Evolutionary conservation across 2,329 filamentous ascomycete species (phyloP).

Genomic region (Nemania serpens): DNA sequence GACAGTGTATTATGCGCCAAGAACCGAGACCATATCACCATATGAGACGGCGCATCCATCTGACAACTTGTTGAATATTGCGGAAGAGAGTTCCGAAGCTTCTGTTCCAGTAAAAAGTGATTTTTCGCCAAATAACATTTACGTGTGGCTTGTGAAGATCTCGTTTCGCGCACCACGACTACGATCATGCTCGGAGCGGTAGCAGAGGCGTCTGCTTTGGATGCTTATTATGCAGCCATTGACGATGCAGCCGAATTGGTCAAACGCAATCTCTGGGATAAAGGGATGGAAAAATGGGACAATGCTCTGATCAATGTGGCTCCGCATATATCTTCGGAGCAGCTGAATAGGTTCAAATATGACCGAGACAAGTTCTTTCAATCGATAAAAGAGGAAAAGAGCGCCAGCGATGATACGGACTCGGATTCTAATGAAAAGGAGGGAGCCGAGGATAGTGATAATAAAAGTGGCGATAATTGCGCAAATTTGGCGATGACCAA

Average conservation of each 20-base stretch:
- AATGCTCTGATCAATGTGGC: not conserved
- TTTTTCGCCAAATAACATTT: not conserved
- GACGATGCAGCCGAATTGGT: not conserved
- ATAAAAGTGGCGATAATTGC: not conserved
- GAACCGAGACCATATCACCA: not conserved
- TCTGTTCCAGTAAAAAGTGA: not conserved
- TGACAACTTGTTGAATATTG: not conserved
- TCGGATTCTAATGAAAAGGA: not conserved
- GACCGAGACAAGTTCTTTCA: not conserved
- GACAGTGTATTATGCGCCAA: not conserved
- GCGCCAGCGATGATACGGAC: not conserved
- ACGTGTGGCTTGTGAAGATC: not conserved
- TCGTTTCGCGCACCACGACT: not conserved
- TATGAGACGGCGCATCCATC: not conserved
- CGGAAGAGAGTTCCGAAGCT: no score
- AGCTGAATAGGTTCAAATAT: not conserved
- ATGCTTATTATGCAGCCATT: not conserved
- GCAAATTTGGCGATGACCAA: not conserved
- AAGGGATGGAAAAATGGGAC: conserved; percentile 1
- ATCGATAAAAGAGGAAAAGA: not conserved
- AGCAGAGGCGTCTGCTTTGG: not conserved
- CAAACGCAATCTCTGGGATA: not conserved
- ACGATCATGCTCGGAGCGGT: not conserved
- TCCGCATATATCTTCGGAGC: not conserved
- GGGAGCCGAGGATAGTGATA: not conserved